Evolutionary conservation across 129 eudicot genomes (phyloP).

Genomic region (Mikania micrantha): DNA sequence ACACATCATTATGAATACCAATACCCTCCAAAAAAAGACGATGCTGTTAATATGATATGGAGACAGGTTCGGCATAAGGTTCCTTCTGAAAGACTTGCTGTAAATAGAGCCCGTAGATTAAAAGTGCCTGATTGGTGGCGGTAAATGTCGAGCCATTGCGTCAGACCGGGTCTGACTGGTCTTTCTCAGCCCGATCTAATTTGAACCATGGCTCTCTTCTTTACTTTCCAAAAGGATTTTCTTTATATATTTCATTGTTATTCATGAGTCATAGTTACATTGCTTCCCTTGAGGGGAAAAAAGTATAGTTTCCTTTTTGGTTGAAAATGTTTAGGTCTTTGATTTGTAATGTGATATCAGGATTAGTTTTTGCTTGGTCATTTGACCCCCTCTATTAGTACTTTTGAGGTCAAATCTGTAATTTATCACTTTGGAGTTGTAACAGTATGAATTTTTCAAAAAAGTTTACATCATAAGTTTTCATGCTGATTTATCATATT

Average conservation of each 20-base stretch:
- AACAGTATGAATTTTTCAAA: no score
- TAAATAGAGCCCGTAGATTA: slow-evolving; percentile 77
- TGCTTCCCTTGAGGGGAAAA: not conserved
- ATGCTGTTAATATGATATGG: slow-evolving; percentile 96
- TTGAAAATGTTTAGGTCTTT: not conserved
- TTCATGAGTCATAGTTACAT: slow-evolving; percentile 1
- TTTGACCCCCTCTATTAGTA: no score
- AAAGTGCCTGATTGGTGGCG: slow-evolving; percentile 98
- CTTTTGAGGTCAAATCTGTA: no score
- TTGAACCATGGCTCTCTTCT: not conserved
- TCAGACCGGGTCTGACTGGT: not conserved
- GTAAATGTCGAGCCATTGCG: not conserved
- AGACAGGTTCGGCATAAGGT: slow-evolving; percentile 74
- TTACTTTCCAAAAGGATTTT: not conserved
- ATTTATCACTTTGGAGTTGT: no score
- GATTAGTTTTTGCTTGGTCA: not conserved
- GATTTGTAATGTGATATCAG: not conserved
- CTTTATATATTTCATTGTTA: slow-evolving; percentile 3
- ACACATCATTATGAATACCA: slow-evolving; percentile 80
- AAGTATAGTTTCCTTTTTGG: not conserved
- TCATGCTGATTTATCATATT: no score
- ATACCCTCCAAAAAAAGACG: slow-evolving; percentile 79
- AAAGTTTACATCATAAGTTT: no score
- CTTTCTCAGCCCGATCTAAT: not conserved
- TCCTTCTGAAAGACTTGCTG: slow-evolving; percentile 71